phyloP scores from a whole-genome alignment of 805 yeast species.

The Hanseniaspora lachancei region DNA sequence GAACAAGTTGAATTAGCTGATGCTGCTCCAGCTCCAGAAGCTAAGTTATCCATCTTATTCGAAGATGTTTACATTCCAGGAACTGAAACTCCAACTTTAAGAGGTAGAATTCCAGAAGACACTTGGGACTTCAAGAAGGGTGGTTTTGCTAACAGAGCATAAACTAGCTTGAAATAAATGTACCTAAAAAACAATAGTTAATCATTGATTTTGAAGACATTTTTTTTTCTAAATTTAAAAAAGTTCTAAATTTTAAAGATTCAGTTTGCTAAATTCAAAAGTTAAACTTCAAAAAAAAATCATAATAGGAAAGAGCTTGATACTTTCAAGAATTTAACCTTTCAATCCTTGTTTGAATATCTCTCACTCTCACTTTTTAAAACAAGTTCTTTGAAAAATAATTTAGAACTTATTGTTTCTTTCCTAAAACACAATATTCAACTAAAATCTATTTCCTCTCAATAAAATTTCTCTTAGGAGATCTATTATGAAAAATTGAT shows the following conservation, averaged over 20 bases:
- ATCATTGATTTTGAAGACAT: too few species aligned
- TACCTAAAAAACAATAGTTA: too few species aligned
- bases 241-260: not conserved
- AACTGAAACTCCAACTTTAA: constrained; percentile 75
- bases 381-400: not conserved
- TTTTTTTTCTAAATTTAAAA: too few species aligned
- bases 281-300: not conserved
- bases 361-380: not conserved
- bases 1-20: constrained; percentile 91
- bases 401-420: not conserved
- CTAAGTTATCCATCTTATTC: constrained; percentile 83
- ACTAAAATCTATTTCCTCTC: constrained; percentile 2
- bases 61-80: constrained; percentile 96
- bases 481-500: not conserved
- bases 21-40: constrained; percentile 88
- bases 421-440: not conserved
- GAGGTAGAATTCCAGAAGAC: constrained; percentile 95
- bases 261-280: not conserved
- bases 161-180: not conserved
- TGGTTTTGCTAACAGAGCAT: constrained; percentile 30
- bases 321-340: not conserved
- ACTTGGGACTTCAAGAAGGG: constrained; percentile 63
- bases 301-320: not conserved
- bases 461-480: not conserved
- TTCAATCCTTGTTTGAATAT: not conserved